Evolutionary conservation across 257 asterid species (phyloP).

Genomic region (Dorcoceras hygrometricum): DNA sequence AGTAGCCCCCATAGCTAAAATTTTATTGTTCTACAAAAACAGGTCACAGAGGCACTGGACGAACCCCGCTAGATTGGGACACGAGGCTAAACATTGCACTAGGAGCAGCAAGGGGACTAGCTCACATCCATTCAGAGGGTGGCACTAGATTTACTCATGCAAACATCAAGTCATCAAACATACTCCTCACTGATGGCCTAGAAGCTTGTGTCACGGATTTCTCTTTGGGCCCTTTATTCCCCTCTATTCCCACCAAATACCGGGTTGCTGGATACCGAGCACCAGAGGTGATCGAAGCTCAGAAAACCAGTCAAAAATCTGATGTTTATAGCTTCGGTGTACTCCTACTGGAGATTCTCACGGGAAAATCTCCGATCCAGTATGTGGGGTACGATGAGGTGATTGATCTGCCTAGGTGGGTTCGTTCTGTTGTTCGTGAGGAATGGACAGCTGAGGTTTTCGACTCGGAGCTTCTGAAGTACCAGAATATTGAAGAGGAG

Average conservation of each 20-base stretch:
- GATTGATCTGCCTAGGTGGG: not conserved
- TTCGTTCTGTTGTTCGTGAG: not conserved
- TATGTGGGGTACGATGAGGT: not conserved
- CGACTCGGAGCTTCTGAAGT: constrained; percentile 63
- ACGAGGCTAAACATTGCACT: constrained; percentile 67
- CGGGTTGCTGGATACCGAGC: constrained; percentile 82
- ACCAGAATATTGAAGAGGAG: constrained; percentile 69
- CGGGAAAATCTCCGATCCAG: constrained; percentile 24
- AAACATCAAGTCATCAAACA: constrained; percentile 80
- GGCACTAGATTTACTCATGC: constrained; percentile 64
- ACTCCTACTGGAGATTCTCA: constrained; percentile 36
- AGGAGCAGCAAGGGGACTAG: constrained; percentile 74
- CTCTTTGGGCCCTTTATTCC: constrained; percentile 60
- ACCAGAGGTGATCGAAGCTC: constrained; percentile 78
- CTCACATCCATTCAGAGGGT: constrained; percentile 71
- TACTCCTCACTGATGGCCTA: constrained; percentile 52
- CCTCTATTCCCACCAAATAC: constrained; percentile 43
- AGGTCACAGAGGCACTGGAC: constrained; percentile 59
- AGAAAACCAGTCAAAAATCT: constrained; percentile 61
- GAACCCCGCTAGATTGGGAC: constrained; percentile 67
- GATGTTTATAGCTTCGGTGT: constrained; percentile 96
- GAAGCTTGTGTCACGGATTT: constrained; percentile 70
- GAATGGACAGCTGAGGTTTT: constrained; percentile 93
- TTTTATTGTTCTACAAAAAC: not conserved
- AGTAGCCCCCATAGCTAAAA: too few relatives aligned